Evolutionary conservation across 257 asterid species (phyloP), one percentile per base, ranked within the genome.

Genomic region (Solanum peruvianum): DNA sequence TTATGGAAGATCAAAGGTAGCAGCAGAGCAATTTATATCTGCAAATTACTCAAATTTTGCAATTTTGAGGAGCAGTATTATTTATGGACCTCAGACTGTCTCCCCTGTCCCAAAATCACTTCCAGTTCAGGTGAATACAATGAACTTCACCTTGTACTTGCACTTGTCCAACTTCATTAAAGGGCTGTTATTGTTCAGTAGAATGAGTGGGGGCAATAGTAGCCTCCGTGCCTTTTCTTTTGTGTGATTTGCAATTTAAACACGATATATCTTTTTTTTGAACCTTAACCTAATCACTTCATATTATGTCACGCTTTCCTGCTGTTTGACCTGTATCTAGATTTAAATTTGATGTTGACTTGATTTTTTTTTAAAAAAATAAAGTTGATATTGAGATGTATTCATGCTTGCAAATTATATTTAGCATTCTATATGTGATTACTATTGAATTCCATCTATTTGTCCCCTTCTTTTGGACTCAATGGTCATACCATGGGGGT

Each of bases 41-140:
- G 88, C 89, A 76, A 93, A 92, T 91, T 93, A 91, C 93, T 87
- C 87, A 80, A 93, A 94, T 92, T 95, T 86, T 92, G 96, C 95
- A 83, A 94, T 96, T 88, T 91, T 95, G 94, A 94, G 99, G 91
- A 95, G 98, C 95, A 95, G 99, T 92, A 94, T 96, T 87, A 96
- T 96, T 37, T 94, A 92, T 90, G 99, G 99, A 60, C 98, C 98
- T 56, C 98, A 96, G 88, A 94, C 99, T 41, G 80, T 93, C 86
- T 93, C 97, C 41, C 98, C 98, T 7, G 96, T 94, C 77, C 92
- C 96, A 82, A 96, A 96, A 90, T 92, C 98, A 85, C 99, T 96
- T 89, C 99, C 99, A 85, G 89, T 96, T 84, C 99, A 96, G 98
- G 99, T 94, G 42, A 18, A 25, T 86, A 82, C 83, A 25, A 29